Evolutionary conservation across 495 filamentous ascomycete species (phyloP).

Genomic region (Aspergillus bertholletiae): DNA sequence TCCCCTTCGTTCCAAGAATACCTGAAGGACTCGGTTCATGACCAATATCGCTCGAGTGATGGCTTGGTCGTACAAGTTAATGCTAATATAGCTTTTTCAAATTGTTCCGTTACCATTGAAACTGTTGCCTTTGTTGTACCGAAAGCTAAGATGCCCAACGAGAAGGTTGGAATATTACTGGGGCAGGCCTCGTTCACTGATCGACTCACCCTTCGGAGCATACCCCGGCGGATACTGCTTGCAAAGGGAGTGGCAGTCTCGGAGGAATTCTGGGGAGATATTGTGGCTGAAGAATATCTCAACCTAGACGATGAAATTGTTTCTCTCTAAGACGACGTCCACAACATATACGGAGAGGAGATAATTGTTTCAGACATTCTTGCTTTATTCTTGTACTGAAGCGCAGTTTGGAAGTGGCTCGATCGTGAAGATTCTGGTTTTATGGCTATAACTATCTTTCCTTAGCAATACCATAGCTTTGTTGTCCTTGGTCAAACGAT

Average conservation of each 20-base stretch:
- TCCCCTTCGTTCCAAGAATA: neutral
- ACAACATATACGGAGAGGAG: constrained; percentile 1
- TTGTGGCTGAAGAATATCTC: constrained; percentile 12
- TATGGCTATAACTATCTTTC: neutral
- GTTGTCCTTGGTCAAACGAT: neutral
- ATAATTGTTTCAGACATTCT: neutral
- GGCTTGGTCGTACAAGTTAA: neutral
- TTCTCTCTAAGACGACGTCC: constrained; percentile 1
- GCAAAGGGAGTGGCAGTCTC: constrained; percentile 13
- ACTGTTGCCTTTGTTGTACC: neutral
- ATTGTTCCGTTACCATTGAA: neutral
- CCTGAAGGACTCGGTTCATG: neutral
- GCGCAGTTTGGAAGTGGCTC: neutral
- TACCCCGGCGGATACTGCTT: constrained; percentile 13
- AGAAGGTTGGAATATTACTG: constrained; percentile 13
- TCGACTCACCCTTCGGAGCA: constrained; percentile 8
- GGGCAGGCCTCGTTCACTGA: constrained; percentile 14
- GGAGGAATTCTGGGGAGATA: constrained; percentile 16
- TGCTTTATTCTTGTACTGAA: neutral
- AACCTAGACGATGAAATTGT: constrained; percentile 5
- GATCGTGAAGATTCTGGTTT: neutral
- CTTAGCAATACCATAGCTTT: neutral
- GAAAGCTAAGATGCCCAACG: constrained; percentile 13
- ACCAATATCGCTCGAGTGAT: neutral
- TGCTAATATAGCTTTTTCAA: neutral